Base-by-base conservation (phyloP, 2,329 filamentous ascomycete genomes). In the Rhytidhysteron rufulum region DNA sequence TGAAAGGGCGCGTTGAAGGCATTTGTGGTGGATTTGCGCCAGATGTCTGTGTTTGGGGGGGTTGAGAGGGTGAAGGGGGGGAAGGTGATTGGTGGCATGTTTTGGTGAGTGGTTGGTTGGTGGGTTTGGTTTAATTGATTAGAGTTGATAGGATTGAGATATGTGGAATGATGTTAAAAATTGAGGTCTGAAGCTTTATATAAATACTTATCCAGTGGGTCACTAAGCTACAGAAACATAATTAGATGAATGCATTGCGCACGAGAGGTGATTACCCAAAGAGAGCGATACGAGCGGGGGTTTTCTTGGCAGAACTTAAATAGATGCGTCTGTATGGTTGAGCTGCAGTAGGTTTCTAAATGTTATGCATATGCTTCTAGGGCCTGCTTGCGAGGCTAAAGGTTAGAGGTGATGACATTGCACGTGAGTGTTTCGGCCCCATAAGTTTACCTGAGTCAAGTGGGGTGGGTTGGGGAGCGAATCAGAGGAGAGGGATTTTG, bases 21-120 rank as follows among this genome's bases (percentile, higher is more conserved):
- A 43, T 82, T 72, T 11, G 75, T 78, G n/a, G 72, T 67, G 1
- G 83, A 80, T 60, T 87, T 87, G 60, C 83, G 80, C 86, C 86
- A 91, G 58, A 89, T 79, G 63, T 90, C 86, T 25, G 84, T 88
- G 22, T 72, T 73, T 0, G 83, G 73, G 0, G 66, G 77, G 5
- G 62, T 50, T 31, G 54, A 53, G 38, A 65, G 59, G 20, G n/a
- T 20, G 22, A 20, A 7, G 16, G 34, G 20, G n/a, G n/a, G 22
- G 7, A 16, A 11, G 11, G 21, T 39, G 16, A 9, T 34, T 13
- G 10, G 7, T 17, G 7, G 24, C 10, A 9, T 9, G 27, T 34
- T 33, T 9, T 7, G 15, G 11, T 32, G 16, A 40, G 9, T 6
- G 24, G 24, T 8, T 27, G 24, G 24, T 8, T 27, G 24, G n/a